Base-by-base conservation (phyloP, 2,329 filamentous ascomycete genomes). In the Ilyonectria destructans region DNA sequence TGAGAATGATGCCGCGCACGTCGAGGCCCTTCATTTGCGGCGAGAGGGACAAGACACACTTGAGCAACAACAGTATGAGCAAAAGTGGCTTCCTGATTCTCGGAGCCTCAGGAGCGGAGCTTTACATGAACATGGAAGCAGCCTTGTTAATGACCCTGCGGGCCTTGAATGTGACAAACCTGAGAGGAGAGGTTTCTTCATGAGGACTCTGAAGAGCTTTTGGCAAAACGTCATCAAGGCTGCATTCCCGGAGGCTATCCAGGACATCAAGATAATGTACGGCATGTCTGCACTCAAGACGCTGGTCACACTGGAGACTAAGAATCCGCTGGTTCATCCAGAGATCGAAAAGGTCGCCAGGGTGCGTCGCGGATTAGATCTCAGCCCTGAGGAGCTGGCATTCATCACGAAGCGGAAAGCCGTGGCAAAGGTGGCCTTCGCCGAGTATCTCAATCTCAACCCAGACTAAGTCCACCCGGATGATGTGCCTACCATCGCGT, bases 191-290 rank as follows among this genome's bases (percentile, higher is more conserved):
- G 57, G 57, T 13, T 33, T 65, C 21, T 56, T 65, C 13, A 45
- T 21, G 29, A 40, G 57, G n/a, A 52, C 51, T 19, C 37, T n/a
- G 17, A 52, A 29, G 37, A 45, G 19, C 19, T 43, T 67, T 13
- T 67, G 65, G 65, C 65, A 63, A 37, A 45, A 67, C 26, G 49
- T 58, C 29, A 62, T 67, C 54, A 67, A 63, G 17, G 58, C 65
- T 23, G 65, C 65, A 13, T 67, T 67, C 19, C 65, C 65, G 8
- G 65, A 67, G 31, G 65, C 65, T 21, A 56, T 67, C 17, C 65
- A 67, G 23, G 65, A 67, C 37, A 43, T 59, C 54, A 67, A 63
- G 48, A 67, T 67, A 19, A 51, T 67, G 5, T 40, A 37, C n/a
- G 65, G 65, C 48, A 63, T 67, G 52, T 59, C 58, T n/a, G 65